These are phyloP conservation scores for Xerocomellus amylosporus DNA, from an alignment of 768 basidiomycete species.

Conservation along the genomic window DNA sequence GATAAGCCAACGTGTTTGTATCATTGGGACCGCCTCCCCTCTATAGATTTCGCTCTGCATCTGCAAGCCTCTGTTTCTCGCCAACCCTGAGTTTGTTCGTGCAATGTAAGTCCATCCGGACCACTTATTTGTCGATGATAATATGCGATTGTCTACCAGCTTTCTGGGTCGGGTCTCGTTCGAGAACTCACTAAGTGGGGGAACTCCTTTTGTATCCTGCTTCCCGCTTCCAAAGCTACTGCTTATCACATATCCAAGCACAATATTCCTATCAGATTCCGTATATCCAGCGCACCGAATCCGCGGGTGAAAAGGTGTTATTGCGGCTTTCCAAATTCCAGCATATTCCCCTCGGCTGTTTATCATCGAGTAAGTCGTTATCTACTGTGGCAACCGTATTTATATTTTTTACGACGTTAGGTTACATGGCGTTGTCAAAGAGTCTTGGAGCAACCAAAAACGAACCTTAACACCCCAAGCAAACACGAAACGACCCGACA, in stretches of 20 bases:
- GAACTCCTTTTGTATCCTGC: background rate
- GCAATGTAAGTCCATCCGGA: background rate
- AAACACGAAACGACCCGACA: background rate
- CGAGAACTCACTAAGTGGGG: background rate
- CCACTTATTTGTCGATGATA: background rate
- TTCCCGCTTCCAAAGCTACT: background rate
- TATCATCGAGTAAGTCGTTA: background rate
- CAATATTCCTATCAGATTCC: background rate
- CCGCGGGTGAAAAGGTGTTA: conserved; percentile 11
- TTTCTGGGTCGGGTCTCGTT: background rate
- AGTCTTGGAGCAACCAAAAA: background rate
- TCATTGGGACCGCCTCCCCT: background rate
- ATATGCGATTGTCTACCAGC: background rate
- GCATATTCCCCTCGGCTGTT: background rate
- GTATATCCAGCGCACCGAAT: background rate
- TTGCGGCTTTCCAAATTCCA: background rate
- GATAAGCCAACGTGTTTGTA: conserved; percentile 3
- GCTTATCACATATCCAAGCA: background rate
- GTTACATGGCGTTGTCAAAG: background rate
- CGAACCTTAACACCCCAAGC: background rate
- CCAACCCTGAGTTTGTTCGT: background rate
- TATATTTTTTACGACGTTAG: too few species aligned
- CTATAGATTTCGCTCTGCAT: background rate
- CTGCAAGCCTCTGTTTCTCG: background rate
- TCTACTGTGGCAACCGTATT: background rate